Evolutionary conservation across 495 filamentous ascomycete species (phyloP).

Genomic region (Glonium stellatum): DNA sequence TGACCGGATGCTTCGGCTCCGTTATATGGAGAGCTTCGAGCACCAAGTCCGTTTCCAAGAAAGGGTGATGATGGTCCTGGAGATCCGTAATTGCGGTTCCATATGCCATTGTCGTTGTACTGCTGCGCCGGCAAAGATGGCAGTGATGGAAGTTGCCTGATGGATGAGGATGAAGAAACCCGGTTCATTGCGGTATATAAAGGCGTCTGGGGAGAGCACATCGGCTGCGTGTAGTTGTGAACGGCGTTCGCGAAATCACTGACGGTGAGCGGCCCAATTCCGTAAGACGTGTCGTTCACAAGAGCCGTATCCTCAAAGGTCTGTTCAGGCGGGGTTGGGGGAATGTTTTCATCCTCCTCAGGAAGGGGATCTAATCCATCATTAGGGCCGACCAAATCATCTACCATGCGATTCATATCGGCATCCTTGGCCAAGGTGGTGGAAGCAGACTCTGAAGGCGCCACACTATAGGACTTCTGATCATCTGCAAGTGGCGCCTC

Average conservation of each 20-base stretch:
- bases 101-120: conserved; percentile 19
- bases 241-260: conserved; percentile 22
- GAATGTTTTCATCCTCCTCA: conserved; percentile 32
- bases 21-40: conserved; percentile 13
- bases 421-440: conserved; percentile 26
- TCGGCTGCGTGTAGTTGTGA: conserved; percentile 17
- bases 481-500: conserved; percentile 20
- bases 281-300: conserved; percentile 18
- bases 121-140: conserved; percentile 24
- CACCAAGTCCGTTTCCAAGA: background rate
- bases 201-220: conserved; percentile 7
- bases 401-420: conserved; percentile 50
- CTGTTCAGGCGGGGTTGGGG: conserved; percentile 35
- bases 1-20: conserved; percentile 10
- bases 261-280: conserved; percentile 8
- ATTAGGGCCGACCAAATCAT: conserved; percentile 56
- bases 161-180: conserved; percentile 19
- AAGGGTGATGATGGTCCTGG: conserved; percentile 22
- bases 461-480: conserved; percentile 25
- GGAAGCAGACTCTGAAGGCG: conserved; percentile 30
- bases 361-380: conserved; percentile 32
- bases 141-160: conserved; percentile 13
- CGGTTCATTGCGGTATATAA: conserved; percentile 17
- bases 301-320: conserved; percentile 26
- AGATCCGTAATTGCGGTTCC: conserved; percentile 23